These are phyloP conservation scores for Eragrostis nindensis DNA, from an alignment of 176 grass and related monocot genomes.

Conservation along the genomic window DNA sequence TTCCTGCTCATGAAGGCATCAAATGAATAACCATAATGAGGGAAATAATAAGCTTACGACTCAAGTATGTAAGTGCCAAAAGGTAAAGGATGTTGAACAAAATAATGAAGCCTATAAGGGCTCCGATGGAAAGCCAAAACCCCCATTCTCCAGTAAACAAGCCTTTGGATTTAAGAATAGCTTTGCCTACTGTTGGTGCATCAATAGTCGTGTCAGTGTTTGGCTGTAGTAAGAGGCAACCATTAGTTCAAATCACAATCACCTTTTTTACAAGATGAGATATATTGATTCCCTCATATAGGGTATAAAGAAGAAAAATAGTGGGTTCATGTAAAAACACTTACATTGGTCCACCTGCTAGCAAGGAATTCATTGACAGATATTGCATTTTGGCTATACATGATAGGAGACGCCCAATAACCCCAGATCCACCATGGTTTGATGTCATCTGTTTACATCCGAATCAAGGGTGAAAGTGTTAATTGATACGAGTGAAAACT, in stretches of 20 bases:
- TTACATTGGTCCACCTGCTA: constrained; percentile 76
- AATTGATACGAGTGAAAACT: constrained; percentile 4
- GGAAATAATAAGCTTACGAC: constrained; percentile 57
- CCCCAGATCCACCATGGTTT: constrained; percentile 96
- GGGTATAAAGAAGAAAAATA: constrained; percentile 1
- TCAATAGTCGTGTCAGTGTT: constrained; percentile 61
- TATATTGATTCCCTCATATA: constrained; percentile 1
- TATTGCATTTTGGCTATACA: constrained; percentile 89
- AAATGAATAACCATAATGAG: not conserved
- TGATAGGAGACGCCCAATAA: constrained; percentile 89
- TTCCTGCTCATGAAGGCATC: not conserved
- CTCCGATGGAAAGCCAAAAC: constrained; percentile 83
- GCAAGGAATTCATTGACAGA: constrained; percentile 89
- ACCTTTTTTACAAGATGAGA: constrained; percentile 13
- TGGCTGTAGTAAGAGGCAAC: constrained; percentile 46
- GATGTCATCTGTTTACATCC: constrained; percentile 67
- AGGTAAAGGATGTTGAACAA: constrained; percentile 80
- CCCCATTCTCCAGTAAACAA: constrained; percentile 63
- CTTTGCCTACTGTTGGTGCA: constrained; percentile 70
- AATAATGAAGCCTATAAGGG: constrained; percentile 61
- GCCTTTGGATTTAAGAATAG: constrained; percentile 83
- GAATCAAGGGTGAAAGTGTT: constrained; percentile 13
- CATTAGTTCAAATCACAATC: constrained; percentile 11
- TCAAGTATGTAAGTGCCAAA: constrained; percentile 62
- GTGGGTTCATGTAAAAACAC: constrained; percentile 29